Conservation (phyloP, 306 rosid genomes). For the Cucurbita maxima region DNA sequence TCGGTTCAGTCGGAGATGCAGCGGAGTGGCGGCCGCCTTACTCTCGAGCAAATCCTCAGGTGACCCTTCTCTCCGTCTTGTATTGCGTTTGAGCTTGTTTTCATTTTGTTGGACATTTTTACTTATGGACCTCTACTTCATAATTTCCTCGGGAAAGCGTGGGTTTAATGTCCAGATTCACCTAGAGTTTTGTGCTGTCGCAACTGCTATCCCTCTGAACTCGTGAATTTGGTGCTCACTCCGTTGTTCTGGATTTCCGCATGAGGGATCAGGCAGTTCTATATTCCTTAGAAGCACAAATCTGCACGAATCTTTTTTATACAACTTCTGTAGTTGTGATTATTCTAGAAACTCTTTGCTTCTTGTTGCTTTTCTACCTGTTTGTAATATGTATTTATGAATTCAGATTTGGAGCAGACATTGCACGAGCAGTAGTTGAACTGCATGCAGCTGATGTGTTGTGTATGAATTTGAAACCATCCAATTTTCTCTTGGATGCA, state of each 20-base stretch:
- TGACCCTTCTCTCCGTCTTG: constrained; percentile 6
- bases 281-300: not conserved
- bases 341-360: not conserved
- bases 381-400: constrained; percentile 7
- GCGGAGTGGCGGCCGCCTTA: constrained; percentile 88
- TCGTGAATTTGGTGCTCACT: not conserved
- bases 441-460: constrained; percentile 96
- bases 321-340: not conserved
- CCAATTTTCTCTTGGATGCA: constrained; percentile 90
- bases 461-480: constrained; percentile 95
- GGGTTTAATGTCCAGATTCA: not conserved
- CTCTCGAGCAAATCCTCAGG: constrained; percentile 97
- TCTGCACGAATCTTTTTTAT: not conserved
- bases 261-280: not conserved
- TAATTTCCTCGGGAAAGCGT: not conserved
- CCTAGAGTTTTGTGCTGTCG: not conserved
- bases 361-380: not conserved
- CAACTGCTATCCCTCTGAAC: not conserved
- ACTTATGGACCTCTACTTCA: not conserved
- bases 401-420: constrained; percentile 88
- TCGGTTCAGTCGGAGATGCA: constrained; percentile 96
- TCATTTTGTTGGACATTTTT: not conserved
- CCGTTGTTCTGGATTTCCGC: not conserved
- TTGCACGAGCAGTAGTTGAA: constrained; percentile 95
- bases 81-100: not conserved